Percentiles rank a stretch among this genome's conserved stretches.
These are phyloP conservation scores for Chenopodium berlandieri DNA, from an alignment of 148 eudicot genomes.

Conservation along the genomic window DNA sequence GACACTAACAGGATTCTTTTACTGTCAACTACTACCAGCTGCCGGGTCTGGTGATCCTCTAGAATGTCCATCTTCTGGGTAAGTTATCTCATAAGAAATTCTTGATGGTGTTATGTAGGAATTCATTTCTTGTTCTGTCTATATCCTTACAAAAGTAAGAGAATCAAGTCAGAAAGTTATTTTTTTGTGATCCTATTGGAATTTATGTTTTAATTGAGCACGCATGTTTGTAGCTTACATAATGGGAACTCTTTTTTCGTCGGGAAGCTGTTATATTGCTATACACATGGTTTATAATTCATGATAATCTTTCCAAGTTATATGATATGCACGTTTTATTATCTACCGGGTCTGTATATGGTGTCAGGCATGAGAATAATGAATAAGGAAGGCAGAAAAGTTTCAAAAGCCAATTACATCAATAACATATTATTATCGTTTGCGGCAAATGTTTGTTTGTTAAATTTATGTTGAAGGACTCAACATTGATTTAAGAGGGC, in stretches of 20 bases:
- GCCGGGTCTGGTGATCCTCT: slow-evolving; percentile 38
- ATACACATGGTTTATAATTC: not conserved
- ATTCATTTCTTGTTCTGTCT: not conserved
- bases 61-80: slow-evolving; percentile 44
- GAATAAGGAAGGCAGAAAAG: not conserved
- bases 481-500: not conserved
- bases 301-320: not conserved
- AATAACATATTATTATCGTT: not conserved
- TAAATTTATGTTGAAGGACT: not conserved
- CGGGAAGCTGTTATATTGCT: not conserved
- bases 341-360: not conserved
- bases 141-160: not conserved
- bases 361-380: not conserved
- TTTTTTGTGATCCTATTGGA: not conserved
- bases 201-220: not conserved
- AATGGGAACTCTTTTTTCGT: not conserved
- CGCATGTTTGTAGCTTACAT: not conserved
- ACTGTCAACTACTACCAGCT: slow-evolving; percentile 56
- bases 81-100: slow-evolving; percentile 29
- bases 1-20: slow-evolving; percentile 76
- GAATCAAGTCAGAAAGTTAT: not conserved
- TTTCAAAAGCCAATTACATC: not conserved
- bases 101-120: not conserved
- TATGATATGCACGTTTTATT: not conserved
- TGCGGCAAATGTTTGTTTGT: not conserved